Evolutionary conservation across 768 basidiomycete genomes (phyloP), one percentile per base, ranked within the genome.

Genomic region (Galerina marginata): DNA sequence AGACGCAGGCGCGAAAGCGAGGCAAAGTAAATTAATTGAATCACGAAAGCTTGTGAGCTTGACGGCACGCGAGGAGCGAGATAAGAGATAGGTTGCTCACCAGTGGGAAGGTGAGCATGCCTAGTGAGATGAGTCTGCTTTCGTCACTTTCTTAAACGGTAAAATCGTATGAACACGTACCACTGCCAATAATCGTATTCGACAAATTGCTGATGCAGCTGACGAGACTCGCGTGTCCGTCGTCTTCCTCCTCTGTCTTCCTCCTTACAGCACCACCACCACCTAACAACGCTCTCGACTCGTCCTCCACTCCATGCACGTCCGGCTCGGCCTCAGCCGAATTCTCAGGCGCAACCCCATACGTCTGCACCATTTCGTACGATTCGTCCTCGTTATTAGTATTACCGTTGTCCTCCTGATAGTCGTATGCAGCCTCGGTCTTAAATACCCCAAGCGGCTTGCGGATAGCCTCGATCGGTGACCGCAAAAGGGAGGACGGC

Each of bases 151-250:
- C n/a, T 9, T 4, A 26, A 25, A 33, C 40, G 1, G 12, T 38
- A 14, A 25, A 16, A 25, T 5, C 16, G 16, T 12, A 23, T 44
- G 23, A 29, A 56, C 29, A 81, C 83, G 67, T 72, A 87, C 93
- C 93, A 56, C 91, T 96, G 12, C 95, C 95, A 65, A 97, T 90
- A 67, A 96, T 94, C 0, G 95, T 97, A 66, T 97, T 97, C 25
- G 87, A 79, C 44, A 97, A 77, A 69, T 95, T 95, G 65, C 91
- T 88, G 53, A 92, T 81, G 51, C 86, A 87, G 63, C 90, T 91
- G 16, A 79, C 64, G 26, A 94, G 72, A 44, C 77, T 85, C 10
- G 92, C 93, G 73, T 85, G 85, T 0, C 93, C 93, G 16, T 91
- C 89, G 51, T 59, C 67, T 52, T 71, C 72, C 45, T 56, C 55